Base-by-base conservation (phyloP, 768 basidiomycete species). In the Trametopsis cervina region DNA sequence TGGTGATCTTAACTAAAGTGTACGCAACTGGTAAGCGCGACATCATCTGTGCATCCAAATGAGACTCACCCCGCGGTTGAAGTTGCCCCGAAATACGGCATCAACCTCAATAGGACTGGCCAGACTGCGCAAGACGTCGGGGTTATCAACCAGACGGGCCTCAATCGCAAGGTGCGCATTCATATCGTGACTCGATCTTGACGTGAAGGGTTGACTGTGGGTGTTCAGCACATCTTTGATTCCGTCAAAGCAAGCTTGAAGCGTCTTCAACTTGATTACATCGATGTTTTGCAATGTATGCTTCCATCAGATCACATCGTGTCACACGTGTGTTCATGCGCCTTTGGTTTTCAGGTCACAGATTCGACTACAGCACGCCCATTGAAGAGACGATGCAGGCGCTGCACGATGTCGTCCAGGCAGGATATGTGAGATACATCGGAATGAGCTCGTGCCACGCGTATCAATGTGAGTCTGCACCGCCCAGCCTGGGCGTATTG, bases 251-350 rank as follows among this genome's bases (percentile, higher is more conserved):
- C 68, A n/a, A 80, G 79, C 41, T 61, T 89, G 49, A 64, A 83
- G 58, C 73, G 86, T 17, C 71, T 90, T 2, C 82, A 87, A 42
- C 62, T 85, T 21, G 86, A 89, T 44, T 86, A 88, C 54, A 72
- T 90, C 56, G 89, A 89, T 57, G 64, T 89, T 1, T 64, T 88
- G 7, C 86, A 89, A 67, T 84, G 83, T 72, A 55, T 53, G 70
- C 13, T n/a, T 12, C 22, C 18, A 4, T 27, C 17, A 4, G 17
- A 20, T 9, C 40, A 57, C 47, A 64, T 62, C 42, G 15, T 25
- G 24, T 4, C 3, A 42, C 12, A 42, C 4, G 3, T 10, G 5
- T 21, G 11, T 17, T 38, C 13, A 33, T 33, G 36, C n/a, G 12
- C n/a, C 11, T 7, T n/a, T 27, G 29, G 12, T 4, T 18, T 22